Evolutionary conservation across 257 asterid genomes (phyloP).

Genomic region (Solanum neorickii): DNA sequence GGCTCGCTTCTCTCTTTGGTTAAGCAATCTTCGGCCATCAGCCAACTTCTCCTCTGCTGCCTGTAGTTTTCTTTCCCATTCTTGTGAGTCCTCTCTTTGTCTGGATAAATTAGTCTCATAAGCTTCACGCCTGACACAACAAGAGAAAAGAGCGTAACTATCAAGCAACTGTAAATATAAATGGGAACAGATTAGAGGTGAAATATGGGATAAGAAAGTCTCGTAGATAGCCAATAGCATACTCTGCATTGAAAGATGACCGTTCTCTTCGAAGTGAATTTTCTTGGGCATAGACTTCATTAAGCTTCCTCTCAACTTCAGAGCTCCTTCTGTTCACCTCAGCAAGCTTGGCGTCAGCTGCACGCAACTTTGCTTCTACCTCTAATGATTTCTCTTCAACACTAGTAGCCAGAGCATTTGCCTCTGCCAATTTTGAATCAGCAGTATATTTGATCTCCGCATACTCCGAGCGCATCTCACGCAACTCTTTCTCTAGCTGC

Average conservation of each 20-base stretch:
- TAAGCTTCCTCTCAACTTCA: slow-evolving; percentile 67
- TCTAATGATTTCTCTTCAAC: slow-evolving; percentile 80
- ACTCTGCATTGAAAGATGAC: slow-evolving; percentile 60
- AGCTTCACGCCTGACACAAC: slow-evolving; percentile 53
- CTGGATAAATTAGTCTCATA: slow-evolving; percentile 50
- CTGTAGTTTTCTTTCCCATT: slow-evolving; percentile 74
- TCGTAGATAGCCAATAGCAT: slow-evolving; percentile 12
- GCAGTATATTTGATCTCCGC: slow-evolving; percentile 88
- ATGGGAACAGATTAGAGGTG: neutral
- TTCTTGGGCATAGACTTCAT: slow-evolving; percentile 70
- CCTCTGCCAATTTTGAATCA: slow-evolving; percentile 60
- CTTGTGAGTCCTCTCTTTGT: slow-evolving; percentile 84
- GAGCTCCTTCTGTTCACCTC: slow-evolving; percentile 80
- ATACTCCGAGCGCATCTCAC: slow-evolving; percentile 72
- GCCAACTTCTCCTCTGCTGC: slow-evolving; percentile 84
- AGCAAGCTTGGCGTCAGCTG: slow-evolving; percentile 88
- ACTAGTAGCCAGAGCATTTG: slow-evolving; percentile 64
- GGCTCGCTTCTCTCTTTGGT: slow-evolving; percentile 87
- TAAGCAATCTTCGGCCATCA: slow-evolving; percentile 74
- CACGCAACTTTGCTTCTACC: slow-evolving; percentile 73
- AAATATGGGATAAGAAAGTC: neutral
- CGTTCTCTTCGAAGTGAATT: slow-evolving; percentile 68
- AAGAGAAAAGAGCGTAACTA: neutral
- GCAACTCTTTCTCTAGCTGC: slow-evolving; percentile 90
- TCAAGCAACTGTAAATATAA: slow-evolving; percentile 1